Evolutionary conservation across 1,284 basidiomycete genomes (phyloP).

Genomic region (Moesziomyces globuligerus): DNA sequence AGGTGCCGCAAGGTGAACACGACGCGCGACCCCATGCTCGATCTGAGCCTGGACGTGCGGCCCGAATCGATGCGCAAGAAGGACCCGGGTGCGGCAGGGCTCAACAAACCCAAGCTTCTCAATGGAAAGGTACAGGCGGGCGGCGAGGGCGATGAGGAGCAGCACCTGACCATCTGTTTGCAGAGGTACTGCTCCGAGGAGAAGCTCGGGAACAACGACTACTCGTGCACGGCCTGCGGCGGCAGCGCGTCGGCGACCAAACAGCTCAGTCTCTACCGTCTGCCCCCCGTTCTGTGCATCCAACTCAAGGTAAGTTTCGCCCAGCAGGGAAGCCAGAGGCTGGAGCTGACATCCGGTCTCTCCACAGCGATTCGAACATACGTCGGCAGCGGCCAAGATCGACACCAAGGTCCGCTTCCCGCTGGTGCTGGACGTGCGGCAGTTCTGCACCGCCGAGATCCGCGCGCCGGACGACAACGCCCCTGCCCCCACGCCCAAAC

Average conservation of each 20-base stretch:
- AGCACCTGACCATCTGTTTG: constrained; percentile 51
- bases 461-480: constrained; percentile 15
- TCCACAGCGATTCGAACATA: constrained; percentile 87
- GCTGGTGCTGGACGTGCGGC: constrained; percentile 83
- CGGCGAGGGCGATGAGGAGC: constrained; percentile 48
- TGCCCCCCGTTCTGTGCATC: constrained; percentile 91
- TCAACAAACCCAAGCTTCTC: constrained; percentile 20
- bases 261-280: constrained; percentile 81
- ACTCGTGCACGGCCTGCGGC: constrained; percentile 71
- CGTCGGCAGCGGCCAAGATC: constrained; percentile 76
- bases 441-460: constrained; percentile 76
- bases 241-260: constrained; percentile 70
- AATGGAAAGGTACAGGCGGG: constrained; percentile 8
- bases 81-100: constrained; percentile 4
- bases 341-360: no score
- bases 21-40: constrained; percentile 88
- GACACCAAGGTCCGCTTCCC: constrained; percentile 86
- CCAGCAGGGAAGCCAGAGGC: not conserved
- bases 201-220: constrained; percentile 56
- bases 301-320: constrained; percentile 83
- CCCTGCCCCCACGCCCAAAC: constrained; percentile 3
- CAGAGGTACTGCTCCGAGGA: constrained; percentile 61
- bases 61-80: constrained; percentile 39
- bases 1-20: constrained; percentile 78
- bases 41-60: constrained; percentile 84